Conservation (phyloP, 345 rosid species). For the Triadica sebifera region DNA sequence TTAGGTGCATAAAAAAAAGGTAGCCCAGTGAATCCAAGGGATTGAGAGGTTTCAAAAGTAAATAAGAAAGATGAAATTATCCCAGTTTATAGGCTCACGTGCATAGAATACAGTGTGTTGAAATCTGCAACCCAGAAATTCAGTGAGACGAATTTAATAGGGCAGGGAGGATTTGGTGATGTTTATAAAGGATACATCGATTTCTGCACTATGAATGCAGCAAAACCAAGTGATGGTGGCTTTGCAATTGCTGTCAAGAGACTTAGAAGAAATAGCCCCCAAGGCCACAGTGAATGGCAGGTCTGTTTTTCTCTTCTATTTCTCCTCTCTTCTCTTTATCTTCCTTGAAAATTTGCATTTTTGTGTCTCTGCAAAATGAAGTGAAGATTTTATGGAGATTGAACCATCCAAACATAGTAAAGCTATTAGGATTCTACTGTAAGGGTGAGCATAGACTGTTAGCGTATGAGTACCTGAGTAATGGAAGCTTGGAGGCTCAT, state of each 20-base stretch:
- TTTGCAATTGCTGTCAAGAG: conserved; percentile 13
- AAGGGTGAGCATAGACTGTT: neutral
- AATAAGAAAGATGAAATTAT: conserved; percentile 11
- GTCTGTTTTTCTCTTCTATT: too few relatives aligned
- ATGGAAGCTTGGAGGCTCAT: too few relatives aligned
- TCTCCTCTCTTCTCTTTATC: too few relatives aligned
- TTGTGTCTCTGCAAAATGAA: too few relatives aligned
- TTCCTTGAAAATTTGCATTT: too few relatives aligned
- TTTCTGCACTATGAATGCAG: neutral
- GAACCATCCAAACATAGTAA: conserved; percentile 12
- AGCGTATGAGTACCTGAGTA: neutral
- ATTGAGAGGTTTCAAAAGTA: conserved; percentile 1
- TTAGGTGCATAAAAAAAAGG: conserved; percentile 5
- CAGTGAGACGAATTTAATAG: conserved; percentile 10
- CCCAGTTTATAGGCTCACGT: conserved; percentile 19
- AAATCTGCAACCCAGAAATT: conserved; percentile 14
- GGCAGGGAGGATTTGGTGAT: conserved; percentile 6
- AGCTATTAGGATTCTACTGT: neutral
- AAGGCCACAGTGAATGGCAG: conserved; percentile 6
- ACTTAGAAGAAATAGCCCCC: conserved; percentile 7
- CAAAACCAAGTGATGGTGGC: conserved; percentile 11
- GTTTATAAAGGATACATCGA: conserved; percentile 11
- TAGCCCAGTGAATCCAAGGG: conserved; percentile 10
- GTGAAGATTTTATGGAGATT: neutral
- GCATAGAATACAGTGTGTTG: conserved; percentile 23